A percentile compares a stretch with the other conserved stretches of the same genome.
Conservation (phyloP, 2,329 filamentous ascomycete species). For the Ophiostoma ulmi region DNA sequence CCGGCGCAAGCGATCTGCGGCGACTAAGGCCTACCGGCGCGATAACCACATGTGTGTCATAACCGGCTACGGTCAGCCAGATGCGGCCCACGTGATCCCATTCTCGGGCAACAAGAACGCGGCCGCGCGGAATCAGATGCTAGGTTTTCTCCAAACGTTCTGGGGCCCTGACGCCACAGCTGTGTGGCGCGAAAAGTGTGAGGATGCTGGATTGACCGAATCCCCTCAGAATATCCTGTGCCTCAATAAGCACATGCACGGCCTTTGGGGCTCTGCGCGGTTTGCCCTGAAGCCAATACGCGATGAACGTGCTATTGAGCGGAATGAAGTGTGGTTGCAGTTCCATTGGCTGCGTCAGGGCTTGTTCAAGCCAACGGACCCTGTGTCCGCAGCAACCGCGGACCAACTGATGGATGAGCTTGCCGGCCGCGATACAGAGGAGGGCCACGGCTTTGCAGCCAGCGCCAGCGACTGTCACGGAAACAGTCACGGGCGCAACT, state of each 20-base stretch:
- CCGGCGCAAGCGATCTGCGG: too few species aligned
- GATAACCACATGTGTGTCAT: too few species aligned
- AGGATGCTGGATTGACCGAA: background rate
- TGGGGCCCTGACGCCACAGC: background rate
- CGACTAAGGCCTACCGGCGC: too few species aligned
- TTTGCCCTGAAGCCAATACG: constrained; percentile 19
- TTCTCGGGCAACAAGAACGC: too few species aligned
- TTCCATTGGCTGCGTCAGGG: constrained; percentile 18
- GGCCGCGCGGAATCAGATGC: background rate
- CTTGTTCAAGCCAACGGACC: background rate
- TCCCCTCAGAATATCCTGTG: constrained; percentile 18
- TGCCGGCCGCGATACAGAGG: background rate
- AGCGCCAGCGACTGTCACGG: background rate
- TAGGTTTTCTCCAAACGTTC: background rate
- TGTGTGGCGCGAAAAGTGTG: background rate
- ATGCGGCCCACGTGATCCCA: too few species aligned
- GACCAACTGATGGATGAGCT: background rate
- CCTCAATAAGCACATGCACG: constrained; percentile 14
- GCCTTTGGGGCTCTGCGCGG: constrained; percentile 3
- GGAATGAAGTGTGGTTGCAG: constrained; percentile 17
- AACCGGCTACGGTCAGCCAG: too few species aligned
- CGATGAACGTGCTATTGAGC: background rate
- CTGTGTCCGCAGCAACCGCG: background rate
- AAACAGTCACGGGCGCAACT: background rate
- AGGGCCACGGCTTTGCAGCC: background rate